Conservation (phyloP, 805 yeast species). For the Yarrowia sp. region DNA sequence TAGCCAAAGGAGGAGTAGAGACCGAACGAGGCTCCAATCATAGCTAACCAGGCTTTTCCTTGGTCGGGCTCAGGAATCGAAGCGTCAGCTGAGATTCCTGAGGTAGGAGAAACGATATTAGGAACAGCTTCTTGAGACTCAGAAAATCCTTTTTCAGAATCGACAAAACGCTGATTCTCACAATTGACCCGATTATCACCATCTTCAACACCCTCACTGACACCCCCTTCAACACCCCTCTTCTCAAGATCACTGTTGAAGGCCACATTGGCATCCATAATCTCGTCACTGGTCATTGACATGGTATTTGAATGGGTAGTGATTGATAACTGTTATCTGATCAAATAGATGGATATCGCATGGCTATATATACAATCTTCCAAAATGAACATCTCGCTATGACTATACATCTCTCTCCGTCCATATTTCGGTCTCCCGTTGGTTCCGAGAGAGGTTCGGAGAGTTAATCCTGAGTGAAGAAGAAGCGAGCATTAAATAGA, state of each 20-base stretch:
- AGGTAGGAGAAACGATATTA: too few species aligned
- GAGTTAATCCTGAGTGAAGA: too few species aligned
- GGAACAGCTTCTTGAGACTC: too few species aligned
- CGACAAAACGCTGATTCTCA: too few species aligned
- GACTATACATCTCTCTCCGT: background rate
- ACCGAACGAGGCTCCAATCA: constrained; percentile 29
- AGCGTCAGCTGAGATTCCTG: too few species aligned
- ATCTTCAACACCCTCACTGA: too few species aligned
- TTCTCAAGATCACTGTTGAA: constrained; percentile 4
- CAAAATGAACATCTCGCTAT: too few species aligned
- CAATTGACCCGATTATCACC: background rate
- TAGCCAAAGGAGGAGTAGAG: constrained; percentile 58
- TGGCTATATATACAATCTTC: too few species aligned
- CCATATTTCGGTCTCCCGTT: background rate
- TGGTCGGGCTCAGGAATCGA: background rate
- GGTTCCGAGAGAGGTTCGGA: constrained; percentile 10
- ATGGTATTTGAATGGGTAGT: constrained; percentile 1
- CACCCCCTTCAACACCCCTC: background rate
- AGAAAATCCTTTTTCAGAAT: too few species aligned
- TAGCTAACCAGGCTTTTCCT: constrained; percentile 23
- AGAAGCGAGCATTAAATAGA: too few species aligned
- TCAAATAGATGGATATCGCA: too few species aligned
- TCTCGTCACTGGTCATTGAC: constrained; percentile 18
- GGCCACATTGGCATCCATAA: background rate
- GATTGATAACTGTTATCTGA: too few species aligned